These are phyloP conservation scores for Paecilomyces niveus DNA, from an alignment of 2,329 filamentous ascomycete genomes.

Conservation along the genomic window DNA sequence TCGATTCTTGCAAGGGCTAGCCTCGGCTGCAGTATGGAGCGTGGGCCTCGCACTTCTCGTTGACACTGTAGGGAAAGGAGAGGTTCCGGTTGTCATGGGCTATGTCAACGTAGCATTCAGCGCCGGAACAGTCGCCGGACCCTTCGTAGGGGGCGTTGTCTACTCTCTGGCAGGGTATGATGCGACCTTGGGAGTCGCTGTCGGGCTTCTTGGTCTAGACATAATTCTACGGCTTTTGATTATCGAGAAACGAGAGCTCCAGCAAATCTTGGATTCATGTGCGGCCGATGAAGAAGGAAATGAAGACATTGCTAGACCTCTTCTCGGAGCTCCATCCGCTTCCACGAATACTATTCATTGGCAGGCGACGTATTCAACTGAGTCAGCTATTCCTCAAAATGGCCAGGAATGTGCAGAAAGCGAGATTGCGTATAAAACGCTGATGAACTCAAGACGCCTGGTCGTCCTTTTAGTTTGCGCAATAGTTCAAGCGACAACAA, in stretches of 20 bases:
- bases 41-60: constrained; percentile 52
- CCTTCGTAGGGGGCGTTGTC: constrained; percentile 52
- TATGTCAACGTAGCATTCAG: constrained; percentile 46
- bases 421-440: not conserved
- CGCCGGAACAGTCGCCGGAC: constrained; percentile 50
- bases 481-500: not conserved
- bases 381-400: not conserved
- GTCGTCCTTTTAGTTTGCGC: not conserved
- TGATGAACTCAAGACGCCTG: not conserved
- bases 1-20: constrained; percentile 51
- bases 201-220: constrained; percentile 6
- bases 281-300: not conserved
- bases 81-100: constrained; percentile 55
- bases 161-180: constrained; percentile 25
- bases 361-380: not conserved
- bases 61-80: constrained; percentile 51
- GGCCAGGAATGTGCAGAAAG: not conserved
- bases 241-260: not conserved
- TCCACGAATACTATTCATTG: not conserved
- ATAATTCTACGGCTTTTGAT: constrained; percentile 7
- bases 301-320: not conserved
- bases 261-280: not conserved
- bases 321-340: not conserved
- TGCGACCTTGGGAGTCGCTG: constrained; percentile 28
- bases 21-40: constrained; percentile 54